Percentiles rank a stretch among this genome's conserved stretches.
Conservation (phyloP, 169 alveolate genomes). For the Plasmodium fragile region DNA sequence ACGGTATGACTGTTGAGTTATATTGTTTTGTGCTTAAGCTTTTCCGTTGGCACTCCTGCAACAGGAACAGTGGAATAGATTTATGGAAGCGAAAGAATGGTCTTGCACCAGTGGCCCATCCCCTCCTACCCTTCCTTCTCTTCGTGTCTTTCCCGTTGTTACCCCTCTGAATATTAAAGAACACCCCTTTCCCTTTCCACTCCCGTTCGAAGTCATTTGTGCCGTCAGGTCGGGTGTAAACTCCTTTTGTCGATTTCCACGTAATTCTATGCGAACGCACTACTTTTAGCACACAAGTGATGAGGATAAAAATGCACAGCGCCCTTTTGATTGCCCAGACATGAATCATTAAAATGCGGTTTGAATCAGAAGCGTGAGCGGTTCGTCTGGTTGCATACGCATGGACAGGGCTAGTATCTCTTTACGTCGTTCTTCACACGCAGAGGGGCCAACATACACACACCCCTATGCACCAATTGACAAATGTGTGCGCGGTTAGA, state of each 20-base stretch:
- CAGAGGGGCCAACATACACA: neutral
- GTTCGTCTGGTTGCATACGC: neutral
- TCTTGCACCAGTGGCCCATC: neutral
- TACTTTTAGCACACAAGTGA: neutral
- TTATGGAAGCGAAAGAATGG: neutral
- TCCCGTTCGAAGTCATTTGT: neutral
- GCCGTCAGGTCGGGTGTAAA: neutral
- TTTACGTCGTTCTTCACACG: neutral
- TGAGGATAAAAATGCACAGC: neutral
- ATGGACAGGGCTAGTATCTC: neutral
- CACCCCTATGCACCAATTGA: neutral
- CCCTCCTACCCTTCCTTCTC: neutral
- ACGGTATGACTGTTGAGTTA: neutral
- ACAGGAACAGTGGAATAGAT: neutral
- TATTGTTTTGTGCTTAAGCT: neutral
- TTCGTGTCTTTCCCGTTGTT: neutral
- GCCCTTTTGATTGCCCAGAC: neutral
- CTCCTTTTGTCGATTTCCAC: neutral
- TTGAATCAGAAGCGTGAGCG: neutral
- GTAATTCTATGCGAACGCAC: neutral
- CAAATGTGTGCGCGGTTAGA: neutral
- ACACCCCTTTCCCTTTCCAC: neutral
- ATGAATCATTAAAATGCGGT: neutral
- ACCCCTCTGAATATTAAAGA: neutral
- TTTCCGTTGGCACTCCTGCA: neutral